These are phyloP conservation scores for Tirmania nivea DNA, from an alignment of 495 filamentous ascomycete genomes.

Conservation along the genomic window DNA sequence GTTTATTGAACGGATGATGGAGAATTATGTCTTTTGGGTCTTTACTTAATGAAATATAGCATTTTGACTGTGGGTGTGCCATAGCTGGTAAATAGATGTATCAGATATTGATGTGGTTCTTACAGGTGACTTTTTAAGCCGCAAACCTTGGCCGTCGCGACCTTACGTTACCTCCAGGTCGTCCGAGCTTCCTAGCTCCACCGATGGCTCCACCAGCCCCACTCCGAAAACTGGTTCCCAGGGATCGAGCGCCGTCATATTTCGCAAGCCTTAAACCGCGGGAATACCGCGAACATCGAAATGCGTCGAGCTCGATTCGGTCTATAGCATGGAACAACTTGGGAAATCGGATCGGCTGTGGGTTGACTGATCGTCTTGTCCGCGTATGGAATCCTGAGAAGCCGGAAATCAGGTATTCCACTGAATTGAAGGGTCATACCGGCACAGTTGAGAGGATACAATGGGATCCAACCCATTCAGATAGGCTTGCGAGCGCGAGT, in stretches of 20 bases:
- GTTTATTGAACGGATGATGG: constrained; percentile 52
- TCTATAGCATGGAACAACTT: constrained; percentile 78
- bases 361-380: constrained; percentile 56
- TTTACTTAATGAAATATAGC: constrained; percentile 34
- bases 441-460: constrained; percentile 63
- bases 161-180: too few species aligned
- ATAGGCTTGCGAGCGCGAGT: constrained; percentile 68
- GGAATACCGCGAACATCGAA: constrained; percentile 17
- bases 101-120: too few species aligned
- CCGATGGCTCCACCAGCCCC: not conserved
- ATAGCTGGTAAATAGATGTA: too few species aligned
- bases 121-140: too few species aligned
- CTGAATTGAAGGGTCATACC: constrained; percentile 63
- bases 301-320: constrained; percentile 25
- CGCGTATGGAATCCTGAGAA: constrained; percentile 87
- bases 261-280: constrained; percentile 13
- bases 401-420: constrained; percentile 54
- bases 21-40: constrained; percentile 50
- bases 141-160: too few species aligned
- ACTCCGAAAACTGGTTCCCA: not conserved
- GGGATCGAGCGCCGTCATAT: constrained; percentile 9
- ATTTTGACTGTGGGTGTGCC: not conserved
- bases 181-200: not conserved
- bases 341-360: constrained; percentile 65
- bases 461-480: constrained; percentile 75